Conservation (phyloP, 2,329 filamentous ascomycete species). For the Aspergillus caelatus region DNA sequence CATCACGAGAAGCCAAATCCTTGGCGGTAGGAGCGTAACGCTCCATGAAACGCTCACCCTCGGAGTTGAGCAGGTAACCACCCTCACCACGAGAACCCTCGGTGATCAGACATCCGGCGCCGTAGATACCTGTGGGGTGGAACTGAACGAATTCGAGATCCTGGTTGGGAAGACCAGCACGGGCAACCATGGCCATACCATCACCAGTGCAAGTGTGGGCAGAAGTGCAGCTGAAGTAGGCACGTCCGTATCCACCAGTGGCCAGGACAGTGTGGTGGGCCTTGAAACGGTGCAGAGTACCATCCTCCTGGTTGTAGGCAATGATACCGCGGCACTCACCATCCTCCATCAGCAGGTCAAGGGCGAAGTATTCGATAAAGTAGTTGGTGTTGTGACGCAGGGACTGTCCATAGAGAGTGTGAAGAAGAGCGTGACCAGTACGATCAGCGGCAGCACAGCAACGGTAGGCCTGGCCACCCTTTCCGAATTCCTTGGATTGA, state of each 20-base stretch:
- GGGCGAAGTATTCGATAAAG: slow-evolving; percentile 98
- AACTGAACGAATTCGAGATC: slow-evolving; percentile 99
- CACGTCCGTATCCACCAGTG: slow-evolving; percentile 95
- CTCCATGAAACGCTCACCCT: slow-evolving; percentile 99
- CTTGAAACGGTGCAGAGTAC: slow-evolving; percentile 94
- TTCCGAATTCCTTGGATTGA: slow-evolving; percentile 91
- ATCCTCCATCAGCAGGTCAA: slow-evolving; percentile 96
- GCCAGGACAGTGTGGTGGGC: slow-evolving; percentile 96
- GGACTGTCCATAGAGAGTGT: slow-evolving; percentile 98
- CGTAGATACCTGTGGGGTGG: slow-evolving; percentile 98
- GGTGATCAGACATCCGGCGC: slow-evolving; percentile 95
- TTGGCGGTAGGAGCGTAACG: slow-evolving; percentile 96
- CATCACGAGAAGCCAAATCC: slow-evolving; percentile 94
- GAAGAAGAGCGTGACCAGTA: slow-evolving; percentile 95
- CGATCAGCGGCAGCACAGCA: slow-evolving; percentile 95
- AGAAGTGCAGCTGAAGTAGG: slow-evolving; percentile 98
- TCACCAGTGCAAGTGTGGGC: slow-evolving; percentile 99
- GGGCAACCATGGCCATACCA: slow-evolving; percentile 98
- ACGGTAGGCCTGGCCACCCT: slow-evolving; percentile 97
- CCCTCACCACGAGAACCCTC: slow-evolving; percentile 98
- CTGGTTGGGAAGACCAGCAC: slow-evolving; percentile 96
- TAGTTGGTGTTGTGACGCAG: slow-evolving; percentile 98
- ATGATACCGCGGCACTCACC: slow-evolving; percentile 95
- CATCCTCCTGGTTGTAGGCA: slow-evolving; percentile 98
- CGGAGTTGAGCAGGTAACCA: slow-evolving; percentile 94